Evolutionary conservation across 768 basidiomycete species (phyloP).

Genomic region (Boletus fagicola): DNA sequence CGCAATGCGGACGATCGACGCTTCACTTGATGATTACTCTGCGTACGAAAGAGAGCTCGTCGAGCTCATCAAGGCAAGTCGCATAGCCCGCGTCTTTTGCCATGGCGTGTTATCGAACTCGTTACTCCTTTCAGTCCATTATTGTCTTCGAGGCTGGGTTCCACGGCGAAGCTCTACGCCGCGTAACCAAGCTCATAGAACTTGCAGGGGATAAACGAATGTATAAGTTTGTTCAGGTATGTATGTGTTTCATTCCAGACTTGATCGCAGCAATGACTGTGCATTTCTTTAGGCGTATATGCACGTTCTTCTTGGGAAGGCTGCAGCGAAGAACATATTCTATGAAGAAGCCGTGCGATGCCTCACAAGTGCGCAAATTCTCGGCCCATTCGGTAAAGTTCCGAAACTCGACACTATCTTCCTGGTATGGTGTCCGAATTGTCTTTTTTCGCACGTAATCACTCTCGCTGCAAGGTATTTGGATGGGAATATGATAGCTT

Average conservation of each 20-base stretch:
- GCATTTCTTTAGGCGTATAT: neutral
- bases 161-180: neutral
- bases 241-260: neutral
- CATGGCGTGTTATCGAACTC: neutral
- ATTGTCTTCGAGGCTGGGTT: neutral
- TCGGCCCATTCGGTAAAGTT: neutral
- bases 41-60: neutral
- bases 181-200: neutral
- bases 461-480: neutral
- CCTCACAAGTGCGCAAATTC: neutral
- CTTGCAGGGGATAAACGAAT: neutral
- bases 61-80: neutral
- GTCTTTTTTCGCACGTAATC: neutral
- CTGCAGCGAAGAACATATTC: neutral
- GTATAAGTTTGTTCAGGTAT: neutral
- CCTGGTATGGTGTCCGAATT: neutral
- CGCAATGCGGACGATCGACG: neutral
- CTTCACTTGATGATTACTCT: neutral
- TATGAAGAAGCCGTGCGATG: neutral
- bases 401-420: neutral
- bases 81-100: neutral
- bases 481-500: neutral
- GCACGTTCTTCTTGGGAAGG: neutral
- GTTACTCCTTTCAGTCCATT: neutral
- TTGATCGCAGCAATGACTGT: neutral